A percentile compares a stretch with the other conserved stretches of the same genome.
Conservation (phyloP, 1,284 basidiomycete species). For the Malassezia slooffiae region DNA sequence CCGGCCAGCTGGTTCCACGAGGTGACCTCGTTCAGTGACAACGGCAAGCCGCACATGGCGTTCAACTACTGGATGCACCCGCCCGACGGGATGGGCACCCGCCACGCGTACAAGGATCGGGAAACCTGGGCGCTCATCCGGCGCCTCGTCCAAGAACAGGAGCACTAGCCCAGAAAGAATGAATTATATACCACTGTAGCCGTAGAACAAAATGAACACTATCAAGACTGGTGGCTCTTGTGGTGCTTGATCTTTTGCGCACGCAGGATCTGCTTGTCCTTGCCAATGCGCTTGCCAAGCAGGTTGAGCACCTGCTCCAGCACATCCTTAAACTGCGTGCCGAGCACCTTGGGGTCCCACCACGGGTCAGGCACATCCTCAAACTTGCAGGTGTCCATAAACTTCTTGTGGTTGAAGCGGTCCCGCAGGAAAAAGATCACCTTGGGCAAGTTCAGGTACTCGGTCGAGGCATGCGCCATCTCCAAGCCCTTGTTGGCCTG, state of each 20-base stretch:
- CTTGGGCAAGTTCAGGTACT: conserved; percentile 6
- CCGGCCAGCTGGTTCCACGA: conserved; percentile 46
- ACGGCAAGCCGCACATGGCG: conserved; percentile 35
- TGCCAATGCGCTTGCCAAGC: conserved; percentile 11
- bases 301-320: conserved; percentile 9
- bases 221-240: no score
- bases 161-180: no score
- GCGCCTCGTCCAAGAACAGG: no score
- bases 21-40: conserved; percentile 29
- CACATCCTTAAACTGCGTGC: not conserved
- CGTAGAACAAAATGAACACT: no score
- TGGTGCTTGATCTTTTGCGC: conserved; percentile 2
- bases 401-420: conserved; percentile 9
- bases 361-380: conserved; percentile 1
- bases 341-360: not conserved
- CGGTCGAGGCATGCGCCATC: conserved; percentile 10
- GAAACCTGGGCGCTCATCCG: conserved; percentile 33
- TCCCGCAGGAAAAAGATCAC: conserved; percentile 13
- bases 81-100: conserved; percentile 24
- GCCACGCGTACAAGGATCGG: conserved; percentile 30
- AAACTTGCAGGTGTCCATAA: conserved; percentile 1
- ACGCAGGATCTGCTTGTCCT: conserved; percentile 4
- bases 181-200: no score
- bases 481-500: conserved; percentile 2
- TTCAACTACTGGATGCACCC: conserved; percentile 47